Evolutionary conservation across 2,329 filamentous ascomycete genomes (phyloP).

Genomic region (Colletotrichum godetiae): DNA sequence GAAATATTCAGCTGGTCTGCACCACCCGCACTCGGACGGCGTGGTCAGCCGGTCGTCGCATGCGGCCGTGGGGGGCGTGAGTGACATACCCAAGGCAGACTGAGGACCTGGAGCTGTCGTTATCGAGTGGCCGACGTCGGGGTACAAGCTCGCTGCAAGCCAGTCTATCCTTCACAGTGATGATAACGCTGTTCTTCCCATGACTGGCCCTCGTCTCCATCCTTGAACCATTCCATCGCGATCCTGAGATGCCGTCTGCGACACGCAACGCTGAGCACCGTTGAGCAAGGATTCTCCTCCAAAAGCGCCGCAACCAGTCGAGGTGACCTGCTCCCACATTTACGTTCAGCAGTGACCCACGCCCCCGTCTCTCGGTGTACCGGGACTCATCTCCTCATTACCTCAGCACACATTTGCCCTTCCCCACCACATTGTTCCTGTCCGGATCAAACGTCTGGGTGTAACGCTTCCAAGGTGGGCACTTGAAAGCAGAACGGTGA

Average conservation of each 20-base stretch:
- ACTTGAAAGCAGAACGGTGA: slow-evolving; percentile 1
- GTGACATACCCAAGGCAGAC: slow-evolving; percentile 9
- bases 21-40: slow-evolving; percentile 30
- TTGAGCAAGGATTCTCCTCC: slow-evolving; percentile 15
- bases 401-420: slow-evolving; percentile 8
- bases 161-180: slow-evolving; percentile 14
- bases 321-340: background rate
- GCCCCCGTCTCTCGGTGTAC: slow-evolving; percentile 4
- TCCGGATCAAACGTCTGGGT: slow-evolving; percentile 7
- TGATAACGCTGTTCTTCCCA: slow-evolving; percentile 16
- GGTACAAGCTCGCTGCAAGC: background rate
- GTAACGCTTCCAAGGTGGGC: background rate
- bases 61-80: slow-evolving; percentile 28
- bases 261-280: background rate
- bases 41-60: slow-evolving; percentile 29
- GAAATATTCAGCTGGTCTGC: slow-evolving; percentile 1
- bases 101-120: background rate
- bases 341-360: background rate
- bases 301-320: slow-evolving; percentile 25
- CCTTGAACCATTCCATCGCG: slow-evolving; percentile 16
- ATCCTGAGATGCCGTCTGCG: slow-evolving; percentile 2
- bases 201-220: slow-evolving; percentile 7
- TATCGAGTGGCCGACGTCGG: background rate
- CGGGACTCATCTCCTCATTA: slow-evolving; percentile 10
- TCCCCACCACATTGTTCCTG: background rate